These are phyloP conservation scores for Periconia macrospinosa DNA, from an alignment of 2,329 filamentous ascomycete genomes.

Conservation along the genomic window DNA sequence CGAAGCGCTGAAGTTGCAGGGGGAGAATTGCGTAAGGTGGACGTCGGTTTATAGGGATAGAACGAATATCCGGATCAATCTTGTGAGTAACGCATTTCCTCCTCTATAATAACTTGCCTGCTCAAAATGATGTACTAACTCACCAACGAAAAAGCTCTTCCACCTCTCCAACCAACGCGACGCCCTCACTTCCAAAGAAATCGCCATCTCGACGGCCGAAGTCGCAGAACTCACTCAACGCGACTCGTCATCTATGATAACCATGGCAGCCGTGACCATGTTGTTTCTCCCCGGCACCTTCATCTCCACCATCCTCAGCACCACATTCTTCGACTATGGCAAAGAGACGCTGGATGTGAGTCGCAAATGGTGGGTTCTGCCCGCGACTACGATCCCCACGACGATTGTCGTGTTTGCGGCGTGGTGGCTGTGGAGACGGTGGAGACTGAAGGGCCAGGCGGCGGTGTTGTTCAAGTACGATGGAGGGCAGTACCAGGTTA, in stretches of 20 bases:
- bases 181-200: slow-evolving; percentile 17
- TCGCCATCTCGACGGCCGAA: slow-evolving; percentile 18
- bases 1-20: slow-evolving; percentile 18
- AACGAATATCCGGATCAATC: slow-evolving; percentile 23
- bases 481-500: background rate
- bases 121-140: too few species aligned
- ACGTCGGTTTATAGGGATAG: slow-evolving; percentile 20
- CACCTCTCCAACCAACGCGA: slow-evolving; percentile 22
- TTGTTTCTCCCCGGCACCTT: slow-evolving; percentile 27
- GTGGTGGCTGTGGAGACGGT: slow-evolving; percentile 16
- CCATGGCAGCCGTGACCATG: slow-evolving; percentile 28
- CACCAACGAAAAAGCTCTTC: slow-evolving; percentile 17
- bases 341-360: slow-evolving; percentile 12
- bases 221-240: slow-evolving; percentile 23
- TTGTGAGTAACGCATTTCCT: slow-evolving; percentile 13
- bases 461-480: background rate
- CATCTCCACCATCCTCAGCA: slow-evolving; percentile 19
- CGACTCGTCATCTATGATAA: slow-evolving; percentile 31
- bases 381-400: slow-evolving; percentile 15
- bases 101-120: too few species aligned
- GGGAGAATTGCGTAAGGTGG: slow-evolving; percentile 22
- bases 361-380: slow-evolving; percentile 17
- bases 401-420: slow-evolving; percentile 15
- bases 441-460: background rate
- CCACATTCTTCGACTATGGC: slow-evolving; percentile 19